These are phyloP conservation scores for Dissophora globulifera DNA, from an alignment of 192 early-diverging fungal genomes.

Conservation along the genomic window DNA sequence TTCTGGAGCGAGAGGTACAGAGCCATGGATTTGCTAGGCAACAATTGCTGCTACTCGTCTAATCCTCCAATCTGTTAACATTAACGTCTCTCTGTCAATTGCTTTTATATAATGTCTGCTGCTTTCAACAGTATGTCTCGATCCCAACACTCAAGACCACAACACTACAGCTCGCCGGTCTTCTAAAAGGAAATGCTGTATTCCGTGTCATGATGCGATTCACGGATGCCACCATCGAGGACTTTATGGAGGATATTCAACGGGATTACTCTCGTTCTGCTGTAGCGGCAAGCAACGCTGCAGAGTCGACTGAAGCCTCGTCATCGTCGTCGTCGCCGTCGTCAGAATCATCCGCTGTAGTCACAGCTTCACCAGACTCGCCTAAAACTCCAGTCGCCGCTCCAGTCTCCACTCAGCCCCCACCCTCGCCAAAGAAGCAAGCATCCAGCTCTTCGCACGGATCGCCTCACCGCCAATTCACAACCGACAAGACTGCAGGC, in stretches of 20 bases:
- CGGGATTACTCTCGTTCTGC: constrained; percentile 8
- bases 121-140: constrained; percentile 59
- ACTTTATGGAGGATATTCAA: constrained; percentile 61
- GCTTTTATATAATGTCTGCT: not conserved
- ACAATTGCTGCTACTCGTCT: too few species aligned
- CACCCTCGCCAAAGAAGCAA: not conserved
- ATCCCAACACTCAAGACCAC: constrained; percentile 71
- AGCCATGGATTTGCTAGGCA: too few species aligned
- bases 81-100: too few species aligned
- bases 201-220: constrained; percentile 76
- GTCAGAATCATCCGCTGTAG: constrained; percentile 1
- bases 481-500: constrained; percentile 34
- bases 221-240: constrained; percentile 59
- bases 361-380: too few species aligned
- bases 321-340: not conserved
- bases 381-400: not conserved
- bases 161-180: constrained; percentile 74
- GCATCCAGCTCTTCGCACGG: not conserved
- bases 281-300: too few species aligned
- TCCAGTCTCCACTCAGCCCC: not conserved
- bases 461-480: not conserved
- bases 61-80: too few species aligned
- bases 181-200: constrained; percentile 73
- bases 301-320: not conserved
- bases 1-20: constrained; percentile 74